Percentiles rank a stretch among this genome's conserved stretches.
These are phyloP conservation scores for Auriculariales sp. DNA, from an alignment of 768 basidiomycete genomes.

Conservation along the genomic window DNA sequence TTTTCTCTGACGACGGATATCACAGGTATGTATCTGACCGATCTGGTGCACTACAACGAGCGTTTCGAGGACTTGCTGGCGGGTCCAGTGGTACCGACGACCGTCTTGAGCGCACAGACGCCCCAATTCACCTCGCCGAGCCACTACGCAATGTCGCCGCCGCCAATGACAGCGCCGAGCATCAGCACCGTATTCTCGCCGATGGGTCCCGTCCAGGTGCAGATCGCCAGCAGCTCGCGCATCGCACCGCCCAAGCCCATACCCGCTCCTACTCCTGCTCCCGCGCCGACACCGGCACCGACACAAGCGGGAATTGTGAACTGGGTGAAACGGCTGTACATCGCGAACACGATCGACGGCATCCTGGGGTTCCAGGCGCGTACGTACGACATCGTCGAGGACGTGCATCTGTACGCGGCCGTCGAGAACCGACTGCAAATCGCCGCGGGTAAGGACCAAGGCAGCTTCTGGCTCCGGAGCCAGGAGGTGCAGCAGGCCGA, in stretches of 20 bases:
- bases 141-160: background rate
- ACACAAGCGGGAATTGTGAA: constrained; percentile 20
- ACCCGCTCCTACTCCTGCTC: background rate
- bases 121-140: background rate
- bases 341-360: constrained; percentile 36
- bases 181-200: background rate
- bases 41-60: constrained; percentile 40
- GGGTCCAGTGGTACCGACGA: background rate
- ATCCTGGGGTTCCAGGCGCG: constrained; percentile 45
- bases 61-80: constrained; percentile 26
- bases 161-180: background rate
- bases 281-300: background rate
- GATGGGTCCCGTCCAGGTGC: background rate
- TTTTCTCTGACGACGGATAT: background rate
- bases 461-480: constrained; percentile 44
- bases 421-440: constrained; percentile 31
- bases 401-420: constrained; percentile 24
- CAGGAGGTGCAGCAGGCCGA: constrained; percentile 46
- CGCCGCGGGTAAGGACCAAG: constrained; percentile 26
- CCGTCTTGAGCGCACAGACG: background rate
- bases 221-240: background rate
- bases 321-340: constrained; percentile 41
- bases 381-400: constrained; percentile 33
- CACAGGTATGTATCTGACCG: constrained; percentile 37
- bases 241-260: too few species aligned